These are phyloP conservation scores for Chlorella sp. DNA, from an alignment of 139 green algal species.

Conservation along the genomic window DNA sequence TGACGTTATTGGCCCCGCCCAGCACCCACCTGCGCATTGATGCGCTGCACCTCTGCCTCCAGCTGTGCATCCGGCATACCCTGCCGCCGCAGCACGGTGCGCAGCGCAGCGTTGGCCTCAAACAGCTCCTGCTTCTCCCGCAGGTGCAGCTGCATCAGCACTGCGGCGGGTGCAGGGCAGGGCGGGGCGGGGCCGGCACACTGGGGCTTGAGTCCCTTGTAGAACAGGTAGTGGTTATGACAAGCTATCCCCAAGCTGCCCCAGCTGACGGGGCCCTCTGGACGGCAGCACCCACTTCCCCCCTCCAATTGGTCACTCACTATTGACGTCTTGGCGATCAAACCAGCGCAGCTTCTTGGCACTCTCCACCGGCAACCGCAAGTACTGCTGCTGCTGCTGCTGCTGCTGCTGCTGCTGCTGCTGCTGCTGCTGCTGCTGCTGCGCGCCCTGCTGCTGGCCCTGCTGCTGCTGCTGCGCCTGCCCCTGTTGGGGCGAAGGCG, in stretches of 20 bases:
- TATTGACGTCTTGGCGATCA: conserved; percentile 40
- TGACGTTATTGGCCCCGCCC: too few relatives aligned
- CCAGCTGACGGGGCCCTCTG: too few relatives aligned
- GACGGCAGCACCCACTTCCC: too few relatives aligned
- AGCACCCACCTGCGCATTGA: too few relatives aligned
- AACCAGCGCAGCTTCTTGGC: conserved; percentile 50
- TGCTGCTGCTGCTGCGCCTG: background rate
- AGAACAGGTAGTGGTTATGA: too few relatives aligned
- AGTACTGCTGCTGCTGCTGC: conserved; percentile 15
- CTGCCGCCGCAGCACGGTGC: conserved; percentile 31
- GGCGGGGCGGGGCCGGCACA: too few relatives aligned
- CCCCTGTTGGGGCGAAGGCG: background rate
- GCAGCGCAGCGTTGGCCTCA: conserved; percentile 38
- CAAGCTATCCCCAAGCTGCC: too few relatives aligned
- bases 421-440: background rate
- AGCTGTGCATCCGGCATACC: background rate
- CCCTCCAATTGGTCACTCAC: too few relatives aligned
- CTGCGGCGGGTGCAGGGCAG: too few relatives aligned
- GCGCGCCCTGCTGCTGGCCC: too few relatives aligned
- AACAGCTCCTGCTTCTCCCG: conserved; percentile 49
- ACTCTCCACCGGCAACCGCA: conserved; percentile 45
- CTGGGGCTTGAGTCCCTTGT: too few relatives aligned
- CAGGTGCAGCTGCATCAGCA: conserved; percentile 39
- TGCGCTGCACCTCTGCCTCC: background rate
- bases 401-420: background rate